Evolutionary conservation across 345 rosid species (phyloP).

Genomic region (Linum usitatissimum): DNA sequence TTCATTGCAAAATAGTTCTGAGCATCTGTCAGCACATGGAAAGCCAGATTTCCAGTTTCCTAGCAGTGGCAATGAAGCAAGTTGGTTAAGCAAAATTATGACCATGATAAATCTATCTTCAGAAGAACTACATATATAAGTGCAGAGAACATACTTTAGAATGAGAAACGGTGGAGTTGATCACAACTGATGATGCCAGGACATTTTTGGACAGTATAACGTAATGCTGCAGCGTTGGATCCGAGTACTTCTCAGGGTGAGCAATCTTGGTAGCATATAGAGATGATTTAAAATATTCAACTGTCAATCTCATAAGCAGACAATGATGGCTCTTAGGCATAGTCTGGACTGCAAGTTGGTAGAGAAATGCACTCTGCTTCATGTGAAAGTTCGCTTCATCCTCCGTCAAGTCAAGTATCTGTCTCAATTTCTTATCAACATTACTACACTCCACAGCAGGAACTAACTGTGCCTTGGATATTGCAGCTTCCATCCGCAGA

Average conservation of each 20-base stretch:
- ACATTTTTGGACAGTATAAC: constrained; percentile 19
- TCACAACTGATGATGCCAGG: constrained; percentile 26
- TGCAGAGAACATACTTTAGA: constrained; percentile 30
- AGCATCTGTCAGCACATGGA: constrained; percentile 26
- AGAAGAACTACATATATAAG: constrained; percentile 6
- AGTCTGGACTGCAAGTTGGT: constrained; percentile 24
- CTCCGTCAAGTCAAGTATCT: constrained; percentile 75
- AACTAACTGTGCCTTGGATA: constrained; percentile 55
- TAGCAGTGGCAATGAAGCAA: constrained; percentile 34
- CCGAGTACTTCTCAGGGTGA: constrained; percentile 36
- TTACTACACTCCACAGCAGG: constrained; percentile 74
- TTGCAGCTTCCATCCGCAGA: constrained; percentile 57
- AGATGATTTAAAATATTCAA: constrained; percentile 22
- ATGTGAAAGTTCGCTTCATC: constrained; percentile 87
- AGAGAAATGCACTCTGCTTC: constrained; percentile 70
- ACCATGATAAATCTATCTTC: constrained; percentile 5
- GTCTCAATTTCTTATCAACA: constrained; percentile 87
- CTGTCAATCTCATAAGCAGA: constrained; percentile 22
- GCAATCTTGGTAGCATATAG: constrained; percentile 33
- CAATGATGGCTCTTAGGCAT: constrained; percentile 29
- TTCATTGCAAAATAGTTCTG: constrained; percentile 25
- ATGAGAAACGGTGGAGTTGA: constrained; percentile 23
- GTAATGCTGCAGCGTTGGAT: constrained; percentile 20
- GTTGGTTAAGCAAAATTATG: constrained; percentile 14
- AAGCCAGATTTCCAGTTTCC: constrained; percentile 53